phyloP scores from a whole-genome alignment of 805 yeast genomes.

The Metschnikowia cerradonensis region DNA sequence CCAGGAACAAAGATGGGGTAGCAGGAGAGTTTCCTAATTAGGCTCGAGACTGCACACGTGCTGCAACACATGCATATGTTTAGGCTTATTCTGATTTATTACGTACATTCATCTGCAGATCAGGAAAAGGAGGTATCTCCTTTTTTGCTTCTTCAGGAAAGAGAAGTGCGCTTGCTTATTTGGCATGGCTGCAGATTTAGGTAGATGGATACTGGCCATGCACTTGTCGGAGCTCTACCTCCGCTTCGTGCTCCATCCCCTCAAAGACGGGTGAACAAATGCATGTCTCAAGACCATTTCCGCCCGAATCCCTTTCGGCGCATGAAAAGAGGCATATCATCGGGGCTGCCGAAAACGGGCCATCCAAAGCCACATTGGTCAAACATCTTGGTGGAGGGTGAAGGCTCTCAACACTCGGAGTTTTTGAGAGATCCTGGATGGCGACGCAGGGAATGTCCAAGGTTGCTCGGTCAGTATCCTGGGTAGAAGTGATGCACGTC shows the following conservation, averaged over 20 bases:
- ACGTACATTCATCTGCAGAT: neutral
- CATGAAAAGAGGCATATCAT: neutral
- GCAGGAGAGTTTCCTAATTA: neutral
- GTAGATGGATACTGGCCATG: neutral
- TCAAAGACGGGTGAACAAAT: neutral
- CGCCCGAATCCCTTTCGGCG: neutral
- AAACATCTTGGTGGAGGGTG: neutral
- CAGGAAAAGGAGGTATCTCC: constrained; percentile 4
- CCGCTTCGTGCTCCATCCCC: constrained; percentile 5
- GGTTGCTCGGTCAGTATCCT: neutral
- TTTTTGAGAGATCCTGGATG: neutral
- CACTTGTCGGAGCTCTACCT: neutral
- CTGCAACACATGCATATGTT: neutral
- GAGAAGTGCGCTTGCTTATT: neutral
- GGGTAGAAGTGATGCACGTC: neutral
- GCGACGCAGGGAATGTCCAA: neutral
- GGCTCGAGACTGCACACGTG: neutral
- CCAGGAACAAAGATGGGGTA: neutral
- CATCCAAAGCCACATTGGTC: neutral
- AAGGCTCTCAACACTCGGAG: neutral
- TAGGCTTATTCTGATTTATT: constrained; percentile 6
- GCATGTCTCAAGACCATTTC: neutral
- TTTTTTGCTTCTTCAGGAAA: constrained; percentile 13
- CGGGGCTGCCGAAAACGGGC: neutral
- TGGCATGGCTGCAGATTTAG: neutral